These are phyloP conservation scores for Phytophthora parvispora DNA, from an alignment of 352 stramenopile genomes.

Conservation along the genomic window DNA sequence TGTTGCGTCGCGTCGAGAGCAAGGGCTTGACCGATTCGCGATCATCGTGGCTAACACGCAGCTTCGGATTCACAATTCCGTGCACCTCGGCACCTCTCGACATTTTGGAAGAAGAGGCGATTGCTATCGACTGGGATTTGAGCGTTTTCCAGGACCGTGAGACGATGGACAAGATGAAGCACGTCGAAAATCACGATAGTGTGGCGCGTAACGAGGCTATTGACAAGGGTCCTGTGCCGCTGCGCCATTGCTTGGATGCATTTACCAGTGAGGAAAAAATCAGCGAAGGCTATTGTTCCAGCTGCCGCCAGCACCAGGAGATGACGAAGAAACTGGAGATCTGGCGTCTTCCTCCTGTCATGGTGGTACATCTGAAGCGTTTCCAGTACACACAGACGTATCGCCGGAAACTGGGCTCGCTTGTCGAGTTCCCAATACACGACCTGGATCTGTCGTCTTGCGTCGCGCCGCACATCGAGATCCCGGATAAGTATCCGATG, in stretches of 20 bases:
- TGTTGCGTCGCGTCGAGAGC: slow-evolving; percentile 85
- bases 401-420: slow-evolving; percentile 86
- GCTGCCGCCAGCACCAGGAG: slow-evolving; percentile 95
- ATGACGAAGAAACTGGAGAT: slow-evolving; percentile 99
- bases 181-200: slow-evolving; percentile 83
- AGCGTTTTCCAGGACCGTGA: slow-evolving; percentile 87
- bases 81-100: slow-evolving; percentile 81
- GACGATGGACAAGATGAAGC: slow-evolving; percentile 89
- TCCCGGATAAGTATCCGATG: slow-evolving; percentile 83
- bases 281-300: slow-evolving; percentile 97
- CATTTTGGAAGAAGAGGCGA: slow-evolving; percentile 88
- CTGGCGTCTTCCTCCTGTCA: slow-evolving; percentile 97
- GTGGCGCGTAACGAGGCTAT: slow-evolving; percentile 89
- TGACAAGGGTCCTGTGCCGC: slow-evolving; percentile 89
- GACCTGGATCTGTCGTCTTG: slow-evolving; percentile 95
- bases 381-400: slow-evolving; percentile 98
- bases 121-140: slow-evolving; percentile 91
- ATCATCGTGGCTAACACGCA: slow-evolving; percentile 81
- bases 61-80: slow-evolving; percentile 85
- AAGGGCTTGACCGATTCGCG: slow-evolving; percentile 88
- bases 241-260: slow-evolving; percentile 84
- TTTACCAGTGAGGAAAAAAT: slow-evolving; percentile 92
- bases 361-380: slow-evolving; percentile 99
- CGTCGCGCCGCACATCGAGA: slow-evolving; percentile 86
- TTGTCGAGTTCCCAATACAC: slow-evolving; percentile 98